A percentile compares a stretch with the other conserved stretches of the same genome.
phyloP scores from a whole-genome alignment of 2,329 filamentous ascomycete genomes.

The Tolypocladium sp. region DNA sequence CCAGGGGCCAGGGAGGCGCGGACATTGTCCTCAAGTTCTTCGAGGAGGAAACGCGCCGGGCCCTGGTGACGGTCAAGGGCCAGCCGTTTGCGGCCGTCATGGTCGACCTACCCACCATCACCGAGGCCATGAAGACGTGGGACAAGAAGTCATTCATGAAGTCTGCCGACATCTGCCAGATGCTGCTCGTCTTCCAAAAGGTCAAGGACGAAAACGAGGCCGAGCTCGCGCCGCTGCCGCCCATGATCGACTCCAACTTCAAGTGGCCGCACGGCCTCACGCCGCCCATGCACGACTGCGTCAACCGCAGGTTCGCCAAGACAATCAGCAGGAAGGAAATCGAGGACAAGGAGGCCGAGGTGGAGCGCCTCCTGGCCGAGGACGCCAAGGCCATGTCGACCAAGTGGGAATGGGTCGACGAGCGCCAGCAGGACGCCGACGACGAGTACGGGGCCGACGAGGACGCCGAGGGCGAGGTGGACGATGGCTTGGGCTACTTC shows the following conservation, averaged over 20 bases:
- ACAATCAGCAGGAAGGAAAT: constrained; percentile 76
- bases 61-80: constrained; percentile 60
- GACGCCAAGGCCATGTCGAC: constrained; percentile 55
- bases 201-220: constrained; percentile 61
- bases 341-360: constrained; percentile 72
- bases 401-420: constrained; percentile 56
- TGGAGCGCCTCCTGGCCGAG: constrained; percentile 62
- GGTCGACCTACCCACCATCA: constrained; percentile 77
- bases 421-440: constrained; percentile 29
- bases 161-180: constrained; percentile 79
- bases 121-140: constrained; percentile 91
- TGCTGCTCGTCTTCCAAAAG: constrained; percentile 68
- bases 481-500: constrained; percentile 33
- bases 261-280: constrained; percentile 82
- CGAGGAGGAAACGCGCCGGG: constrained; percentile 62
- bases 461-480: constrained; percentile 38
- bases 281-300: constrained; percentile 77
- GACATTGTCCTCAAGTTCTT: constrained; percentile 78
- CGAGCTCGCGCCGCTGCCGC: constrained; percentile 56
- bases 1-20: constrained; percentile 55
- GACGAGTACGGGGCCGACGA: constrained; percentile 39
- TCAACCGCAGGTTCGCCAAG: constrained; percentile 75
- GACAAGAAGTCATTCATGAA: constrained; percentile 84
- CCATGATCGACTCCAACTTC: constrained; percentile 58
- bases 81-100: constrained; percentile 68